phyloP scores from a whole-genome alignment of 2,329 filamentous ascomycete species.

The Exophiala spinifera region DNA sequence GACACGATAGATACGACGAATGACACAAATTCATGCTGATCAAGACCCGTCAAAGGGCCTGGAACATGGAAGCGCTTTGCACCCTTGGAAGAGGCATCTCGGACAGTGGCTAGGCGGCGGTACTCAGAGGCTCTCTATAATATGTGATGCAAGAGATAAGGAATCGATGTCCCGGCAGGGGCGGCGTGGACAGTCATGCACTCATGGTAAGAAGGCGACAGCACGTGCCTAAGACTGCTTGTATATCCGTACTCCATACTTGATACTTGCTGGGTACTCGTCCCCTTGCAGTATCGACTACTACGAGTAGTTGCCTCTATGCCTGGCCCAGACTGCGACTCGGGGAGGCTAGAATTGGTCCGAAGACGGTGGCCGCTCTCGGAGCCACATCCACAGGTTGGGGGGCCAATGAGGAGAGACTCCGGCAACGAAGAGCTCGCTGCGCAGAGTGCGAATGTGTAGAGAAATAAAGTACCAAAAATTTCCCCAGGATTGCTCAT shows the following conservation, averaged over 20 bases:
- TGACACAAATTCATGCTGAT: slow-evolving; percentile 3
- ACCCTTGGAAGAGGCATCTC: background rate
- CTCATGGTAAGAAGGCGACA: no score
- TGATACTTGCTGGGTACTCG: no score
- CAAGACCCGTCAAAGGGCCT: slow-evolving; percentile 1
- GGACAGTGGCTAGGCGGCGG: no score
- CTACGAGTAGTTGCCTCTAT: no score
- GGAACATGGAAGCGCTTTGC: slow-evolving; percentile 5
- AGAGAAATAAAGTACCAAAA: slow-evolving; percentile 10
- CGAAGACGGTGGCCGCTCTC: slow-evolving; percentile 1
- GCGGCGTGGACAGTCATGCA: no score
- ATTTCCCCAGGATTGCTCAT: slow-evolving; percentile 19
- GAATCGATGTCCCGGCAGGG: no score
- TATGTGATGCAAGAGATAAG: no score
- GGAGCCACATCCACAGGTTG: slow-evolving; percentile 3
- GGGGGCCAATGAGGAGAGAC: background rate
- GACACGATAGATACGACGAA: slow-evolving; percentile 12
- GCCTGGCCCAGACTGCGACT: background rate
- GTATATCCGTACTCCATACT: background rate
- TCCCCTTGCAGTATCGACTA: no score
- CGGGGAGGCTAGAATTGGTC: slow-evolving; percentile 13
- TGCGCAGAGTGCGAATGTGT: background rate
- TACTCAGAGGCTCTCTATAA: no score
- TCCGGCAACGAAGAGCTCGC: background rate
- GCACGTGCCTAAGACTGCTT: no score